Evolutionary conservation across 257 asterid species (phyloP).

Genomic region (Avicennia marina): DNA sequence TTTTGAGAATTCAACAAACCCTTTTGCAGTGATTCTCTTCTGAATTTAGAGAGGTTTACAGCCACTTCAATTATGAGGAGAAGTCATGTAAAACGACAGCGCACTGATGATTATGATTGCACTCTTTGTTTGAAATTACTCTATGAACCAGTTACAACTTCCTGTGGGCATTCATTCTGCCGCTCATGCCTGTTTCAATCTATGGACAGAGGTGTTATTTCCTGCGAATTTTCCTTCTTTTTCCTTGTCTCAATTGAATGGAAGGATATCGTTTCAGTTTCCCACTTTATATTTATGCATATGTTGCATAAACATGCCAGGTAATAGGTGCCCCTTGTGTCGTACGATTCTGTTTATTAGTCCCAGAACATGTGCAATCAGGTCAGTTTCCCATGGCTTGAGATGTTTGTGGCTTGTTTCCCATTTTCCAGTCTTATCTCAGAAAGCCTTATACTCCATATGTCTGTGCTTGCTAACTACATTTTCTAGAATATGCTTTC

Average conservation of each 20-base stretch:
- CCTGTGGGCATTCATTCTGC: conserved; percentile 98
- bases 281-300: conserved; percentile 8
- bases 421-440: conserved; percentile 6
- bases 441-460: background rate
- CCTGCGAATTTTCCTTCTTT: conserved; percentile 4
- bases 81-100: conserved; percentile 52
- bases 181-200: conserved; percentile 93
- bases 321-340: conserved; percentile 90
- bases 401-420: conserved; percentile 11
- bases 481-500: background rate
- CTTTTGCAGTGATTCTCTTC: conserved; percentile 54
- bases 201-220: conserved; percentile 80
- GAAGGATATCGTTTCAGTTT: background rate
- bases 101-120: conserved; percentile 94
- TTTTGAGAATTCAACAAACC: conserved; percentile 9
- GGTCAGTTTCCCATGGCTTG: conserved; percentile 44
- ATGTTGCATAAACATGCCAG: conserved; percentile 36
- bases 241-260: conserved; percentile 7
- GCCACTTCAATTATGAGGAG: conserved; percentile 38
- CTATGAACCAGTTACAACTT: conserved; percentile 89
- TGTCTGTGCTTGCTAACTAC: background rate
- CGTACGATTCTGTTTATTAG: conserved; percentile 85
- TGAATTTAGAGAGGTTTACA: conserved; percentile 49
- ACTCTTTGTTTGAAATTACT: conserved; percentile 86
- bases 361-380: conserved; percentile 76